Percentiles rank a stretch among this genome's conserved stretches.
Conservation (phyloP, 2,329 filamentous ascomycete species). For the Ascochyta viciae-villosae region DNA sequence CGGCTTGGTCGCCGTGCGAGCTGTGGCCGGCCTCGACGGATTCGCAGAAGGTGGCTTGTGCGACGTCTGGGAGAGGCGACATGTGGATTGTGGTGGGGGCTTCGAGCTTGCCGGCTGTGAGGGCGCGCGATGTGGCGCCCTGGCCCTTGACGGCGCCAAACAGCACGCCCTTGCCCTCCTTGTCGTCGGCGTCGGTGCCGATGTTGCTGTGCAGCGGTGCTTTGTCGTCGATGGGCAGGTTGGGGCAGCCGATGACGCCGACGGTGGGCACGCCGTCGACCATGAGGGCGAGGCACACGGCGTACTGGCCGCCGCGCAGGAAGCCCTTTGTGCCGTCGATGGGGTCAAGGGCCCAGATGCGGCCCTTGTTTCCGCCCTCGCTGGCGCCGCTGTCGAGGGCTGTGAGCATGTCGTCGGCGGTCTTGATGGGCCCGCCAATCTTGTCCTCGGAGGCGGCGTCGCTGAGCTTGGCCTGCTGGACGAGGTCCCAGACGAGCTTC, state of each 20-base stretch:
- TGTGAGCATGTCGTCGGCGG: conserved; percentile 68
- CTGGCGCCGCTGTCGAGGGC: conserved; percentile 68
- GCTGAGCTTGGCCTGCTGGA: conserved; percentile 73
- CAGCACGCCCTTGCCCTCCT: conserved; percentile 80
- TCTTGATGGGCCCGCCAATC: conserved; percentile 73
- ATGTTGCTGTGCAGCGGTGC: conserved; percentile 74
- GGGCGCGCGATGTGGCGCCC: conserved; percentile 80
- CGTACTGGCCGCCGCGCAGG: conserved; percentile 93
- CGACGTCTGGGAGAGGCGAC: conserved; percentile 76
- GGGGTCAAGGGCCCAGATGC: conserved; percentile 96
- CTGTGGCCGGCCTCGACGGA: conserved; percentile 94
- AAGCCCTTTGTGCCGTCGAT: conserved; percentile 99
- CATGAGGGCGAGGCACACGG: conserved; percentile 89
- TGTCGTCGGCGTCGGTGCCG: conserved; percentile 75
- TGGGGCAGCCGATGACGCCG: conserved; percentile 93
- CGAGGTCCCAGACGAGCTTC: conserved; percentile 83
- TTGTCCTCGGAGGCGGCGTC: conserved; percentile 69
- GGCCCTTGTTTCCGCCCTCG: conserved; percentile 73
- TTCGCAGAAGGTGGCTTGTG: conserved; percentile 91
- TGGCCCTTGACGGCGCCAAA: conserved; percentile 83
- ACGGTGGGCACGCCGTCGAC: conserved; percentile 94
- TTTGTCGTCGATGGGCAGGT: conserved; percentile 86
- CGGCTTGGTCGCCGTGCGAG: conserved; percentile 83
- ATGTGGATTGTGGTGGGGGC: conserved; percentile 74
- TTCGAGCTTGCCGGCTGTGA: conserved; percentile 65